These are phyloP conservation scores for Quercus rubra DNA, from an alignment of 306 rosid genomes.

Conservation along the genomic window DNA sequence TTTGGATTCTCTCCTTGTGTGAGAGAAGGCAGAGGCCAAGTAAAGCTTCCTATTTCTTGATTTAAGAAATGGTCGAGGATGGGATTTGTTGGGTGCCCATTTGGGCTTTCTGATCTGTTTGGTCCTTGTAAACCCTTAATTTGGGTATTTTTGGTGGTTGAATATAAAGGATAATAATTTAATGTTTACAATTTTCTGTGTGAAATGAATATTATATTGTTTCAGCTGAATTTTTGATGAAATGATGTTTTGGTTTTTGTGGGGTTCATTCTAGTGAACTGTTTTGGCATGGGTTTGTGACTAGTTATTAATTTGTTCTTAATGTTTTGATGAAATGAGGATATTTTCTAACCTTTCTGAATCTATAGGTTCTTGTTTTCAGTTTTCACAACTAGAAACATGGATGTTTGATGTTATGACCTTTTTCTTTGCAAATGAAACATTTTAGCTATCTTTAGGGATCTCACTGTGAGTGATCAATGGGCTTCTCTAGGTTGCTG, in stretches of 20 bases:
- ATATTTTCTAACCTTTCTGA: no score
- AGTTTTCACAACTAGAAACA: no score
- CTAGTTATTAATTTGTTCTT: no score
- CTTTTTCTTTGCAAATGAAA: no score
- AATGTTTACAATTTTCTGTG: not conserved
- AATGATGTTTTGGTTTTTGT: not conserved
- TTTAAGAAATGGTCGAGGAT: constrained; percentile 2
- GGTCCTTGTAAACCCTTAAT: not conserved
- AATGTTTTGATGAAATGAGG: no score
- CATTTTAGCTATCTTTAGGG: no score
- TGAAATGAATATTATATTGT: not conserved
- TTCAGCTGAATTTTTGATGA: not conserved
- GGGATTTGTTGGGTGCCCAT: not conserved
- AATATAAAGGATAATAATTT: not conserved
- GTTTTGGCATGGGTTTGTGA: no score
- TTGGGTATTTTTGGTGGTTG: not conserved
- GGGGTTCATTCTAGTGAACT: no score
- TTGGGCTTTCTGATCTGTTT: not conserved
- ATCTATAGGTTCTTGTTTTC: no score
- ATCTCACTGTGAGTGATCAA: no score
- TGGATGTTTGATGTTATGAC: no score
- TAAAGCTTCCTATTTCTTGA: constrained; percentile 13
- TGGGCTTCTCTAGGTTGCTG: no score
- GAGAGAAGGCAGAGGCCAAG: constrained; percentile 25
- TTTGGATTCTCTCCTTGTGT: constrained; percentile 31